Conservation (phyloP, 495 filamentous ascomycete species). For the Xylaria venustula region DNA sequence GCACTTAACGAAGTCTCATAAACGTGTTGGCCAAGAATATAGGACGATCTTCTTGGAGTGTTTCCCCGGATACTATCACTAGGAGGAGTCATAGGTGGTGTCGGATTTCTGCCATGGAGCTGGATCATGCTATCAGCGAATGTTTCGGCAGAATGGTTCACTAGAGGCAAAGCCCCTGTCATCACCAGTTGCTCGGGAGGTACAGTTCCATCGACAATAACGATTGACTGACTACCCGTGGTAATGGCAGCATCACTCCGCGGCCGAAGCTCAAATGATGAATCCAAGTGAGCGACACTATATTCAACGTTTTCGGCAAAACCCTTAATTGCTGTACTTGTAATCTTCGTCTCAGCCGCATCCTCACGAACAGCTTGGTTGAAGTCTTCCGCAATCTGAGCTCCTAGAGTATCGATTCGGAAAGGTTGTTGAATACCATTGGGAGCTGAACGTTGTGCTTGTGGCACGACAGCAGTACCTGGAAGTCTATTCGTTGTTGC, state of each 20-base stretch:
- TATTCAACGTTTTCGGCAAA: constrained; percentile 28
- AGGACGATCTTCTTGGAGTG: constrained; percentile 51
- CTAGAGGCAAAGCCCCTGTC: constrained; percentile 40
- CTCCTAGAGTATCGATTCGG: constrained; percentile 76
- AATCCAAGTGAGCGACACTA: constrained; percentile 38
- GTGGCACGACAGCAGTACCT: constrained; percentile 54
- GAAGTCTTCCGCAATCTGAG: constrained; percentile 71
- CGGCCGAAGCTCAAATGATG: constrained; percentile 33
- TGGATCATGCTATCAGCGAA: constrained; percentile 48
- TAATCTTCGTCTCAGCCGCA: constrained; percentile 37
- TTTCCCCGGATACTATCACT: constrained; percentile 30
- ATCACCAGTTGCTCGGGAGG: constrained; percentile 41
- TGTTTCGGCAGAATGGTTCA: constrained; percentile 46
- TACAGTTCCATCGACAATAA: constrained; percentile 76
- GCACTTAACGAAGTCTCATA: constrained; percentile 28
- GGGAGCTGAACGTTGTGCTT: constrained; percentile 44
- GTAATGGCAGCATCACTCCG: constrained; percentile 59
- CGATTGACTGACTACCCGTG: constrained; percentile 77
- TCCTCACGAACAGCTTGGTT: constrained; percentile 63
- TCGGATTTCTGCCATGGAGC: constrained; percentile 42
- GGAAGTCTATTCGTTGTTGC: constrained; percentile 52
- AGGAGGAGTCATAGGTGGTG: constrained; percentile 55
- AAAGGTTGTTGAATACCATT: constrained; percentile 43
- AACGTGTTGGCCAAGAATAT: constrained; percentile 46
- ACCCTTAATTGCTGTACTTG: constrained; percentile 9